A percentile compares a stretch with the other conserved stretches of the same genome.
Conservation (phyloP, 441 rosid genomes). For the Codiaeum variegatum region DNA sequence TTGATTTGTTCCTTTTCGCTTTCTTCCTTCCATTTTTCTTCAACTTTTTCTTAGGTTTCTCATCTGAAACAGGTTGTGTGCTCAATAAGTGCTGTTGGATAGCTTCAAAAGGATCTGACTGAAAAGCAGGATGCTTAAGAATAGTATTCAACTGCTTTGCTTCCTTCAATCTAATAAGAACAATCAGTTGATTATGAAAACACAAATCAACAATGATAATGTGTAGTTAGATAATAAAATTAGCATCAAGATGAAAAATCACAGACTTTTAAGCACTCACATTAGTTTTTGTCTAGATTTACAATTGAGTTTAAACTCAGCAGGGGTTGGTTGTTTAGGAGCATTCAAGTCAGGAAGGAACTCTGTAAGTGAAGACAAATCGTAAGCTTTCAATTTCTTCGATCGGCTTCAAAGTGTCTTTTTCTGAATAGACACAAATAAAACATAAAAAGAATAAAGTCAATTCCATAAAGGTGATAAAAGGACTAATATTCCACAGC, state of each 20-base stretch:
- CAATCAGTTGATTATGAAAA: neutral
- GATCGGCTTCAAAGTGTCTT: constrained; percentile 54
- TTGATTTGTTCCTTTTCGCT: constrained; percentile 38
- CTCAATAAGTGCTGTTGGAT: constrained; percentile 62
- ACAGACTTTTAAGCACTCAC: constrained; percentile 30
- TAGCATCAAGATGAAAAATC: neutral
- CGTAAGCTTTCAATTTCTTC: constrained; percentile 65
- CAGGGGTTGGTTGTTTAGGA: constrained; percentile 31
- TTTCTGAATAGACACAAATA: constrained; percentile 35
- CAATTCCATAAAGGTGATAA: neutral
- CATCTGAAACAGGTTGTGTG: constrained; percentile 55
- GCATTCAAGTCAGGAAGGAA: constrained; percentile 65
- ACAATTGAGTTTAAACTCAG: constrained; percentile 58
- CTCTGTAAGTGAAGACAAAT: constrained; percentile 61
- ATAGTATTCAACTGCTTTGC: constrained; percentile 52
- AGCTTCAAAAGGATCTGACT: constrained; percentile 66
- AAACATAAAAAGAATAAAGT: neutral
- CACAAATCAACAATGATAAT: neutral
- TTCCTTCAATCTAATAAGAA: constrained; percentile 57
- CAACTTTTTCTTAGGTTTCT: constrained; percentile 49
- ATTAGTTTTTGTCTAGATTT: constrained; percentile 60
- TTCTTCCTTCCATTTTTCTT: constrained; percentile 48
- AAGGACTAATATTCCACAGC: neutral
- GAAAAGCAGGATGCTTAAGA: constrained; percentile 63
- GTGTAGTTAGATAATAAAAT: neutral